These are phyloP conservation scores for Lojkania enalia DNA, from an alignment of 2,329 filamentous ascomycete genomes.

Conservation along the genomic window DNA sequence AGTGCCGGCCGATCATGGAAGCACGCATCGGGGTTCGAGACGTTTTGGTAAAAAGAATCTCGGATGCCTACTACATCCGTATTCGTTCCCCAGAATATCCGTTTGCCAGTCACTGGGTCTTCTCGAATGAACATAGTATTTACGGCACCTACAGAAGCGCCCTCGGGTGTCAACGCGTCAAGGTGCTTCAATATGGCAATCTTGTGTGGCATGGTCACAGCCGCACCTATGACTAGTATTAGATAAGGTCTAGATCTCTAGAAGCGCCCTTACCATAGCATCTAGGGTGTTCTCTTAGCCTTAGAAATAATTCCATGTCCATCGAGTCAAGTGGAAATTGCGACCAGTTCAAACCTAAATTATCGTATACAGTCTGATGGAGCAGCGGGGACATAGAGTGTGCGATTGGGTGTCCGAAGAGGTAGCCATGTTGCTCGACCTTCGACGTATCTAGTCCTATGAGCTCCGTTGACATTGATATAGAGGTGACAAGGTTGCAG, in stretches of 20 bases:
- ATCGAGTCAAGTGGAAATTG: slow-evolving; percentile 54
- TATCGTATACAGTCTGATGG: slow-evolving; percentile 58
- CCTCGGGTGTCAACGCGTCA: slow-evolving; percentile 73
- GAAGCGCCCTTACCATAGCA: slow-evolving; percentile 68
- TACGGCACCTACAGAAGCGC: slow-evolving; percentile 72
- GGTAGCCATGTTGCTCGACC: slow-evolving; percentile 55
- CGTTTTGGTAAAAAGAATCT: slow-evolving; percentile 64
- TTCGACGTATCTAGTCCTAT: slow-evolving; percentile 18
- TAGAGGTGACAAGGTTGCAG: no score
- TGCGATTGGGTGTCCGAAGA: slow-evolving; percentile 60
- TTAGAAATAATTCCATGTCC: slow-evolving; percentile 49
- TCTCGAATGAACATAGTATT: slow-evolving; percentile 74
- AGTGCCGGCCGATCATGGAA: slow-evolving; percentile 67
- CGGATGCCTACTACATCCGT: slow-evolving; percentile 80
- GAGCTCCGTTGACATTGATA: slow-evolving; percentile 19
- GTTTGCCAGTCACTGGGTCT: slow-evolving; percentile 50
- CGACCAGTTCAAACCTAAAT: slow-evolving; percentile 56
- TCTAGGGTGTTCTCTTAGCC: slow-evolving; percentile 58
- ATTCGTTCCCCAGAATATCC: slow-evolving; percentile 71
- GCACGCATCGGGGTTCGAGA: slow-evolving; percentile 47
- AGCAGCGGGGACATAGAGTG: slow-evolving; percentile 61
- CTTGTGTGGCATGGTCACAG: slow-evolving; percentile 85
- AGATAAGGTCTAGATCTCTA: background rate
- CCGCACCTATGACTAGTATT: slow-evolving; percentile 55
- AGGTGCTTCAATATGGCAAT: slow-evolving; percentile 73